phyloP scores from a whole-genome alignment of 2,329 filamentous ascomycete genomes.

The Salinomyces thailandicus region DNA sequence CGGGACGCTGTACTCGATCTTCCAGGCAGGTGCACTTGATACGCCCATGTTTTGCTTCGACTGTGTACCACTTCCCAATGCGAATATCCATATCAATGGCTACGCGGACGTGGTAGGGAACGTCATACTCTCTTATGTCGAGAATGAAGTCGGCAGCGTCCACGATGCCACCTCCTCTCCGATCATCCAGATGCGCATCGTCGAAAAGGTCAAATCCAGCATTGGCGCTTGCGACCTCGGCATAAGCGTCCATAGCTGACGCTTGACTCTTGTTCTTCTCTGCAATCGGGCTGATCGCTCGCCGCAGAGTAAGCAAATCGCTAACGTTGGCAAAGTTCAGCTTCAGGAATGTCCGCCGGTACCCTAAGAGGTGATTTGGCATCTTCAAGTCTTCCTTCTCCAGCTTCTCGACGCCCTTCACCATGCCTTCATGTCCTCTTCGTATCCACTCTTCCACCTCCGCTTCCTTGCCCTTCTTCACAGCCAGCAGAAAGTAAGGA shows the following conservation, averaged over 20 bases:
- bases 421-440: conserved; percentile 67
- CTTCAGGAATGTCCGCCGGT: conserved; percentile 78
- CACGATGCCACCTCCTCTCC: conserved; percentile 61
- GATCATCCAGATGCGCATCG: conserved; percentile 64
- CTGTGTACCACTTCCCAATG: conserved; percentile 92
- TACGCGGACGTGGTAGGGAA: conserved; percentile 97
- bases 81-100: conserved; percentile 93
- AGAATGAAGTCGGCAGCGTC: conserved; percentile 96
- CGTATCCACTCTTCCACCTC: conserved; percentile 93
- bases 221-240: conserved; percentile 81
- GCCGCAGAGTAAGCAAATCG: conserved; percentile 75
- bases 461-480: conserved; percentile 74
- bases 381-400: conserved; percentile 77
- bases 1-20: conserved; percentile 77
- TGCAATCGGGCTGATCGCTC: conserved; percentile 76
- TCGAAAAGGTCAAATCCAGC: conserved; percentile 93
- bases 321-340: conserved; percentile 78
- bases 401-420: conserved; percentile 66
- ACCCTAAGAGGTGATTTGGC: conserved; percentile 89
- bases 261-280: conserved; percentile 95
- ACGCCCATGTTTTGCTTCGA: conserved; percentile 85
- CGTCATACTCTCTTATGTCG: conserved; percentile 98
- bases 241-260: conserved; percentile 96
- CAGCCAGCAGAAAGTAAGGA: conserved; percentile 88
- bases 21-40: conserved; percentile 77